Percentiles rank a stretch among this genome's conserved stretches.
Conservation (phyloP, 495 filamentous ascomycete species). For the Podospora australis region DNA sequence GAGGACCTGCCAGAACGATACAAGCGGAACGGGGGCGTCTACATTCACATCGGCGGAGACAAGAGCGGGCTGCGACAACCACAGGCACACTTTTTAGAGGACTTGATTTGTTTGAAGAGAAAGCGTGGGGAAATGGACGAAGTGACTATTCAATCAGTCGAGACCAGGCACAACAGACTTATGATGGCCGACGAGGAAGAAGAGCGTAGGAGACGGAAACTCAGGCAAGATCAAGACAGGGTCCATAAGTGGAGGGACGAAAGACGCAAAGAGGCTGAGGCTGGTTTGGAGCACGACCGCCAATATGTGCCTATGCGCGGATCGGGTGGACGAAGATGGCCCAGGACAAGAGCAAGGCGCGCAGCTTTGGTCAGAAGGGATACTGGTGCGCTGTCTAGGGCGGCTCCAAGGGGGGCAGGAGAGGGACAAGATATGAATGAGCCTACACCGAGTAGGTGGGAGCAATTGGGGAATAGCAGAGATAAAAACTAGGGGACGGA, state of each 20-base stretch:
- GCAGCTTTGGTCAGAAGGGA: slow-evolving; percentile 16
- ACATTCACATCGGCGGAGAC: slow-evolving; percentile 30
- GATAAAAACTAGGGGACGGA: no score
- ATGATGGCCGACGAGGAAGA: slow-evolving; percentile 27
- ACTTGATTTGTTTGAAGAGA: slow-evolving; percentile 43
- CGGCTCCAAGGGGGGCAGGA: background rate
- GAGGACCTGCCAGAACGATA: slow-evolving; percentile 27
- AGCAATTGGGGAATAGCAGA: no score
- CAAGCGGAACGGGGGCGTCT: slow-evolving; percentile 26
- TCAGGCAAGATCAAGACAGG: slow-evolving; percentile 19
- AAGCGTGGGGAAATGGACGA: slow-evolving; percentile 49
- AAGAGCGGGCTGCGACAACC: slow-evolving; percentile 32
- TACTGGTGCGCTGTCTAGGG: slow-evolving; percentile 5
- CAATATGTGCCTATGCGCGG: slow-evolving; percentile 13
- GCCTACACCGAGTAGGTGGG: background rate
- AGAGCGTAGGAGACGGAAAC: slow-evolving; percentile 23
- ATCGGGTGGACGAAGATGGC: slow-evolving; percentile 12
- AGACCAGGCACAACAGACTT: slow-evolving; percentile 30
- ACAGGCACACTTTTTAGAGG: slow-evolving; percentile 41
- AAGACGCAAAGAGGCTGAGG: slow-evolving; percentile 11
- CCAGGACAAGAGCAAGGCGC: slow-evolving; percentile 14
- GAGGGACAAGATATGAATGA: background rate
- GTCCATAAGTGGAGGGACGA: slow-evolving; percentile 21
- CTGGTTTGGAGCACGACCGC: slow-evolving; percentile 3
- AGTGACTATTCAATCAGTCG: slow-evolving; percentile 40